Evolutionary conservation across 192 early-diverging fungal species (phyloP).

Genomic region (Umbelopsis sp.): DNA sequence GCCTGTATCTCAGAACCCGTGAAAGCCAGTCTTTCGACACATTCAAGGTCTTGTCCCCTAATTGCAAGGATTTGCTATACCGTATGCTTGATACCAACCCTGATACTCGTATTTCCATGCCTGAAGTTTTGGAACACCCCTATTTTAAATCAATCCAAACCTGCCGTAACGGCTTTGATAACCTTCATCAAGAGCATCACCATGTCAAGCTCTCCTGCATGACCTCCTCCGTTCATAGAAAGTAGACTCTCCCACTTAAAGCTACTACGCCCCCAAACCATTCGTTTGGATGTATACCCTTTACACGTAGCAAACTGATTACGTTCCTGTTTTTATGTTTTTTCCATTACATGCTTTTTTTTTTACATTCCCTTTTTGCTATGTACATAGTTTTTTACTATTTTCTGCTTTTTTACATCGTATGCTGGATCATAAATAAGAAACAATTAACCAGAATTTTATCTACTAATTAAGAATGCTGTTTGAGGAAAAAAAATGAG

Average conservation of each 20-base stretch:
- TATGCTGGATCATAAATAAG: constrained; percentile 18
- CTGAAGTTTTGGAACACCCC: constrained; percentile 30
- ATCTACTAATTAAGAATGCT: too few species aligned
- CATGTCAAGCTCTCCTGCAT: constrained; percentile 26
- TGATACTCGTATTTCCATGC: constrained; percentile 28
- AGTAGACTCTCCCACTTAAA: neutral
- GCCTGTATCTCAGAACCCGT: constrained; percentile 21
- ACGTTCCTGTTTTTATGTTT: neutral
- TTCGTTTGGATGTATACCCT: constrained; percentile 3
- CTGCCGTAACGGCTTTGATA: constrained; percentile 27
- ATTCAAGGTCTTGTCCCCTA: constrained; percentile 20
- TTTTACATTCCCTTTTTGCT: constrained; percentile 2
- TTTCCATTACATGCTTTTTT: neutral
- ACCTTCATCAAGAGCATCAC: constrained; percentile 17
- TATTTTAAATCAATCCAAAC: constrained; percentile 34
- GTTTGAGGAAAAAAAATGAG: too few species aligned
- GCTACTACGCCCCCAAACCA: neutral
- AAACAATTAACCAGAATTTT: too few species aligned
- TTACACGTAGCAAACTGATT: neutral
- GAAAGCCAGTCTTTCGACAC: constrained; percentile 29
- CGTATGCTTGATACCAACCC: constrained; percentile 33
- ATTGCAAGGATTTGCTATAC: constrained; percentile 22
- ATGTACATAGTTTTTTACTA: constrained; percentile 13
- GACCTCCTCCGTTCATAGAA: neutral
- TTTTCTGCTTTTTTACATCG: neutral